Evolutionary conservation across 2,329 filamentous ascomycete genomes (phyloP).

Genomic region (Hypocreales sp.): DNA sequence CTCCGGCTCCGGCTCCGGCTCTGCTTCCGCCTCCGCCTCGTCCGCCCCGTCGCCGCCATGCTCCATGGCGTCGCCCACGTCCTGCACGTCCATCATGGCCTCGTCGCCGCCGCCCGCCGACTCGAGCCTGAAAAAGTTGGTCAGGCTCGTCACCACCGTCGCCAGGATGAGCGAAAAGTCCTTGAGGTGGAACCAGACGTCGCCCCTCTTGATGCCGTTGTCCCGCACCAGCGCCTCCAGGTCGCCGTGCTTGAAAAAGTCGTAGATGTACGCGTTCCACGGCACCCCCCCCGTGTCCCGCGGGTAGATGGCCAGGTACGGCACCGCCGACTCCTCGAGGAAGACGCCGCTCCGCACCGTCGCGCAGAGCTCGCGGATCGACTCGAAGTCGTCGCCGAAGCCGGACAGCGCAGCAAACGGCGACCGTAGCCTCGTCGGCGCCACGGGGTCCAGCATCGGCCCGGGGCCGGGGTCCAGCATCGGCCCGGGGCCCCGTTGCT

Average conservation of each 20-base stretch:
- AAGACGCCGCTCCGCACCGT: conserved; percentile 54
- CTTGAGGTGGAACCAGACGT: conserved; percentile 61
- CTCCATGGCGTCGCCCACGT: conserved; percentile 26
- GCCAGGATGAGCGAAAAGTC: conserved; percentile 42
- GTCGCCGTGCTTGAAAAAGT: conserved; percentile 65
- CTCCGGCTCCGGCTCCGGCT: neutral
- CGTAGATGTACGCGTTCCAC: conserved; percentile 54
- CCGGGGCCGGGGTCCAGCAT: too few species aligned
- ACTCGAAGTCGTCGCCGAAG: conserved; percentile 44
- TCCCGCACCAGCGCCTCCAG: conserved; percentile 40
- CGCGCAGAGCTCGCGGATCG: conserved; percentile 50
- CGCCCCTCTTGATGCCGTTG: conserved; percentile 49
- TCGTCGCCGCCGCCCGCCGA: conserved; percentile 13
- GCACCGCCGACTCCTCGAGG: conserved; percentile 59
- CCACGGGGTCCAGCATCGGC: conserved; percentile 12
- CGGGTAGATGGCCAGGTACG: conserved; percentile 47
- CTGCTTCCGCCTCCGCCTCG: neutral
- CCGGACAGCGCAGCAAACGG: conserved; percentile 60
- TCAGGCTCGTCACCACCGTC: conserved; percentile 53
- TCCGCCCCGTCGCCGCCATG: conserved; percentile 8
- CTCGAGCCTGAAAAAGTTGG: conserved; percentile 28
- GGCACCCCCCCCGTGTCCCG: conserved; percentile 31
- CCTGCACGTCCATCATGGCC: conserved; percentile 27
- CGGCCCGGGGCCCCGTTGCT: neutral
- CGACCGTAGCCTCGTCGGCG: conserved; percentile 38